Base-by-base conservation (phyloP, 1,139 yeast genomes). In the Wickerhamomyces sp. region DNA sequence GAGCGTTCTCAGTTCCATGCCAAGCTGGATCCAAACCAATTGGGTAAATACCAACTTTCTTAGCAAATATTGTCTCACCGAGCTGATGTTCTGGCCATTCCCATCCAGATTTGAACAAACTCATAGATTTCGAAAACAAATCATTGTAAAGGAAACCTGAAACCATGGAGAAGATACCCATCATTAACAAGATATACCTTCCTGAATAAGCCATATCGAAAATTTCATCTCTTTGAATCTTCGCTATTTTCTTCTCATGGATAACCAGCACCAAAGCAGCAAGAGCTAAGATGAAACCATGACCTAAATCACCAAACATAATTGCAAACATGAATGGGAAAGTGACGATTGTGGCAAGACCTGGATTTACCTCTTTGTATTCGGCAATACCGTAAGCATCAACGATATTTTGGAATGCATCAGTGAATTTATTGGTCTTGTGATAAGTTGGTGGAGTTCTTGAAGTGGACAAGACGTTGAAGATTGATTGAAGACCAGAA, bases 311-410 rank as follows among this genome's bases (percentile, higher is more conserved):
- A 61, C 98, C 99, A 70, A 91, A 91, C 99, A 91, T 91, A 49
- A 93, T 85, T 24, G 98, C 96, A 67, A 91, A 91, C 96, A 91
- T 87, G 61, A 93, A 91, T 12, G 99, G 99, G 65, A 91, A 91
- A 0, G 99, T 91, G 23, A 91, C 84, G 31, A 89, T 75, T 0
- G 99, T 86, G 5, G 98, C 94, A 46, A 91, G 69, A 37, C 96
- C 97, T 3, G 98, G 96, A 54, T 91, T 91, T 24, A 91, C 93
- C 59, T 91, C 99, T 55, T 86, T 88, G 61, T 91, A 89, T 10
- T 94, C 78, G 12, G 96, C 94, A 35, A 89, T 72, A 48, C 97
- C 98, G 55, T 91, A 91, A 6, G 96, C 95, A 59, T 91, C 98
- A 46, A 86, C 87, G 55, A 91, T 89, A 54, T 75, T 74, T 63